Evolutionary conservation across 768 basidiomycete genomes (phyloP).

Genomic region (Amanita subjunquillea): DNA sequence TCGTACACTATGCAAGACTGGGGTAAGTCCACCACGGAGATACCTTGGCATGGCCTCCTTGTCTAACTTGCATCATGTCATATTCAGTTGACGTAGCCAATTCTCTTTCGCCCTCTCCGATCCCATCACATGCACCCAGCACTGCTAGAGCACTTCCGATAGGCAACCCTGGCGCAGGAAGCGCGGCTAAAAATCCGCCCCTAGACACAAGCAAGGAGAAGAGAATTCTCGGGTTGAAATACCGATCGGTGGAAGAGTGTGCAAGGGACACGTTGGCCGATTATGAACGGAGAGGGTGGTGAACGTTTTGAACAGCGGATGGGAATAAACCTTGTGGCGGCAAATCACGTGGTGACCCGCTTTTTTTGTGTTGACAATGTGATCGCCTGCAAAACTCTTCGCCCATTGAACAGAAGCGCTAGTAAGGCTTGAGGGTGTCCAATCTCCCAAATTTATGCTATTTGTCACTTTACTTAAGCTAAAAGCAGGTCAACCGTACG

Average conservation of each 20-base stretch:
- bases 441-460: too few species aligned
- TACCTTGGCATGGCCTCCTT: too few species aligned
- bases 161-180: not conserved
- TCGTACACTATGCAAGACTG: not conserved
- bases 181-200: not conserved
- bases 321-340: too few species aligned
- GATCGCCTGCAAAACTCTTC: too few species aligned
- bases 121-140: not conserved
- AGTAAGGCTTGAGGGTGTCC: too few species aligned
- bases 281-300: slow-evolving; percentile 3
- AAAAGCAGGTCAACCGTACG: too few species aligned
- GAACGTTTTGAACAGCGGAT: too few species aligned
- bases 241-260: slow-evolving; percentile 3
- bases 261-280: slow-evolving; percentile 1
- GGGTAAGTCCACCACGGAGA: not conserved
- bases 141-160: not conserved
- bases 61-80: not conserved
- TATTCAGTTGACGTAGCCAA: slow-evolving; percentile 1
- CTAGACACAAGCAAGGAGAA: slow-evolving; percentile 1
- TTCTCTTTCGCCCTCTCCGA: not conserved
- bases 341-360: too few species aligned
- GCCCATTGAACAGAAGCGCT: too few species aligned
- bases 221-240: not conserved
- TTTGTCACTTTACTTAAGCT: too few species aligned
- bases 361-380: too few species aligned